These are phyloP conservation scores for Sindora glabra DNA, from an alignment of 306 rosid genomes.

Conservation along the genomic window DNA sequence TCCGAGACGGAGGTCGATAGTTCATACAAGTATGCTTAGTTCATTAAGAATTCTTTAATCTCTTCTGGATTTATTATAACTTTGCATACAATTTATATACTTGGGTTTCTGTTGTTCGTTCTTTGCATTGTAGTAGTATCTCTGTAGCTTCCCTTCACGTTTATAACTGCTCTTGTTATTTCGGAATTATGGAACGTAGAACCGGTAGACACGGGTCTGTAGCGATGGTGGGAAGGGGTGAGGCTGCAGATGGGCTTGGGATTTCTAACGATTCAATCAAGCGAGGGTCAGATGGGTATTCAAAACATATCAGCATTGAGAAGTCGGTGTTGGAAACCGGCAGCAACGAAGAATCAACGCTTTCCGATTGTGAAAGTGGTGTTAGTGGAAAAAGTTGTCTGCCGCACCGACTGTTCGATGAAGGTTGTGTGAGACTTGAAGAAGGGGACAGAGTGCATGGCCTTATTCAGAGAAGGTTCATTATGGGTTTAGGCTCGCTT, in stretches of 20 bases:
- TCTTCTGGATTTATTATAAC: too few relatives aligned
- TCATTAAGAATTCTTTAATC: not conserved
- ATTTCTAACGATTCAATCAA: not conserved
- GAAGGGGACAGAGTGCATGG: constrained; percentile 39
- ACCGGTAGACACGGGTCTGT: not conserved
- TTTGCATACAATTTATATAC: too few relatives aligned
- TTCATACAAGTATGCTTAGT: too few relatives aligned
- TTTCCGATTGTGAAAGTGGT: constrained; percentile 61
- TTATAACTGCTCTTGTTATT: not conserved
- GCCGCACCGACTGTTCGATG: not conserved
- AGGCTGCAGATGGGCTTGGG: not conserved
- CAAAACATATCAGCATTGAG: not conserved
- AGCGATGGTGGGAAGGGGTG: not conserved
- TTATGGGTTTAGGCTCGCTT: constrained; percentile 24
- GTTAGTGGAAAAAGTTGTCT: constrained; percentile 18
- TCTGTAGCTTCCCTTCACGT: not conserved
- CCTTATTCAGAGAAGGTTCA: constrained; percentile 34
- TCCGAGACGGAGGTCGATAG: too few relatives aligned
- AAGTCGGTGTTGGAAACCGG: constrained; percentile 4
- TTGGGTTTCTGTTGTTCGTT: not conserved
- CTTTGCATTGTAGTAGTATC: not conserved
- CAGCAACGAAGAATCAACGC: constrained; percentile 27
- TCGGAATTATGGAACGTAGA: constrained; percentile 15
- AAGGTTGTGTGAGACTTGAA: constrained; percentile 16
- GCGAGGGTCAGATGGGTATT: not conserved